Evolutionary conservation across 2,329 filamentous ascomycete species (phyloP).

Genomic region (Ascocoryne sarcoides): DNA sequence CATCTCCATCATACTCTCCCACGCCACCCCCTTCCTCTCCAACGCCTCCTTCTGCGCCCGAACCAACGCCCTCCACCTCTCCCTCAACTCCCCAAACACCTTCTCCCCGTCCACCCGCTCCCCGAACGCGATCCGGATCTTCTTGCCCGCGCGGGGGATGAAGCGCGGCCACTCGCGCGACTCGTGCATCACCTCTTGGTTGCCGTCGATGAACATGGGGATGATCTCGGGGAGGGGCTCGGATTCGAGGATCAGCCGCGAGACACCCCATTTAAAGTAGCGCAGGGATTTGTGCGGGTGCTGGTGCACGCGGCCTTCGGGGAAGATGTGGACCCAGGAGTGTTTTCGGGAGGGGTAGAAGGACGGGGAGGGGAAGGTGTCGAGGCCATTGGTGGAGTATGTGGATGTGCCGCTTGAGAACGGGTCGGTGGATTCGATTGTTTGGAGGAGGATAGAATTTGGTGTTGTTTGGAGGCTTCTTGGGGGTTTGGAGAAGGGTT

Average conservation of each 20-base stretch:
- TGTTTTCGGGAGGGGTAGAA: slow-evolving; percentile 60
- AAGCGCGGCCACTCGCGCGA: slow-evolving; percentile 70
- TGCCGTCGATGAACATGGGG: slow-evolving; percentile 90
- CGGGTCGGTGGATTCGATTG: slow-evolving; percentile 31
- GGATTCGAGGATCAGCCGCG: slow-evolving; percentile 81
- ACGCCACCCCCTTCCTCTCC: slow-evolving; percentile 24
- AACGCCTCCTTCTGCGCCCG: slow-evolving; percentile 38
- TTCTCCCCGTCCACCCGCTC: slow-evolving; percentile 64
- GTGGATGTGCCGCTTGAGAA: slow-evolving; percentile 40
- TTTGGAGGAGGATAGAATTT: slow-evolving; percentile 2
- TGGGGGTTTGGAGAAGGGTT: slow-evolving; percentile 34
- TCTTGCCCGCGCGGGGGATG: slow-evolving; percentile 64
- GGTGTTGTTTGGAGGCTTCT: no score
- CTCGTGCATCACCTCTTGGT: slow-evolving; percentile 83
- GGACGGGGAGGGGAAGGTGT: slow-evolving; percentile 63
- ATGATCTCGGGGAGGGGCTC: slow-evolving; percentile 82
- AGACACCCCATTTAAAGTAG: slow-evolving; percentile 98
- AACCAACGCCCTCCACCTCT: slow-evolving; percentile 63
- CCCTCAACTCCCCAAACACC: slow-evolving; percentile 69
- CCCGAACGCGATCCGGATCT: slow-evolving; percentile 68
- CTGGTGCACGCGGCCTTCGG: slow-evolving; percentile 91
- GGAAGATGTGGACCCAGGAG: slow-evolving; percentile 92
- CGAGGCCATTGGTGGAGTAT: slow-evolving; percentile 58
- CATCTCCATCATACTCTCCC: slow-evolving; percentile 30
- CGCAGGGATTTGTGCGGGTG: slow-evolving; percentile 69